These are phyloP conservation scores for Eucalyptus erythrocorys DNA, from an alignment of 345 rosid species.

Conservation along the genomic window DNA sequence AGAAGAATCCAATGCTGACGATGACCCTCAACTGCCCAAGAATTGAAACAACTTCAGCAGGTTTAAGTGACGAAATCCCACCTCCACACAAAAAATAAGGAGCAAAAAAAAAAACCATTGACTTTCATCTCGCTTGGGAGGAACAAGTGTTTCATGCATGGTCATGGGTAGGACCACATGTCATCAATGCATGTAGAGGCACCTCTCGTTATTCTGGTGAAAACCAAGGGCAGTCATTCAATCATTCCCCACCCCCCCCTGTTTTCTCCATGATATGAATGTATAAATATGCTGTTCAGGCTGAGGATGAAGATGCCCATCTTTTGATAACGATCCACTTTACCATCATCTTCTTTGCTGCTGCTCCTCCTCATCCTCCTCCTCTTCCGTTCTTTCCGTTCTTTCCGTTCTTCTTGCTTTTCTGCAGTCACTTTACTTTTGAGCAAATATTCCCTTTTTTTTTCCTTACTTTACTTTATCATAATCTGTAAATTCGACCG, in stretches of 20 bases:
- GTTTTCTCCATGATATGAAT: neutral
- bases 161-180: neutral
- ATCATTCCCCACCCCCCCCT: neutral
- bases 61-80: neutral
- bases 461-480: neutral
- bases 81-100: neutral
- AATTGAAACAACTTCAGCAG: neutral
- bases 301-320: neutral
- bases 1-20: slow-evolving; percentile 38
- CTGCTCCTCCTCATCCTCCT: neutral
- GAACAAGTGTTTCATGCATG: neutral
- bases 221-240: neutral
- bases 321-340: slow-evolving; percentile 6
- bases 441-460: neutral
- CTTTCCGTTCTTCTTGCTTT: neutral
- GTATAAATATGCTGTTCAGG: neutral
- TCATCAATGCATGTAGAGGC: neutral
- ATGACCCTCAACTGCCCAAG: slow-evolving; percentile 16
- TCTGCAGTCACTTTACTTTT: neutral
- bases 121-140: neutral
- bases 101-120: neutral
- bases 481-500: neutral
- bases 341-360: neutral
- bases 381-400: neutral
- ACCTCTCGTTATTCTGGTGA: neutral